Evolutionary conservation across 306 rosid genomes (phyloP).

Genomic region (Geum urbanum): DNA sequence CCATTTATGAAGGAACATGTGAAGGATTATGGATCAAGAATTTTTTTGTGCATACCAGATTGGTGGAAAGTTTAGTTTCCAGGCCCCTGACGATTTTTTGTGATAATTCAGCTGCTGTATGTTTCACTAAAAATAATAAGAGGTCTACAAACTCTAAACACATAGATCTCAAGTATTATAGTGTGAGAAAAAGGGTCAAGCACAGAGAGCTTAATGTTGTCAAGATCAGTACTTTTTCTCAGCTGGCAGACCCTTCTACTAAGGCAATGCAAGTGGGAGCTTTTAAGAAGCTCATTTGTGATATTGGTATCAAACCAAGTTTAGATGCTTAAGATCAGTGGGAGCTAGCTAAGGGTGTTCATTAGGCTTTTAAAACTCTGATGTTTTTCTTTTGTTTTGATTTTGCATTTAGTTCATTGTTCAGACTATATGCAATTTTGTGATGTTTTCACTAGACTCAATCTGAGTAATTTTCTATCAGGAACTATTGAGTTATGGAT

Average conservation of each 20-base stretch:
- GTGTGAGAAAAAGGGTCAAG: background rate
- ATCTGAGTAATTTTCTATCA: too few relatives aligned
- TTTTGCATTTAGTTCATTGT: too few relatives aligned
- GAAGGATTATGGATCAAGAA: background rate
- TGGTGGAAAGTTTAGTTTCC: background rate
- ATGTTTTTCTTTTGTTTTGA: too few relatives aligned
- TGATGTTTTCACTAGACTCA: too few relatives aligned
- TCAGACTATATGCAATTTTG: too few relatives aligned
- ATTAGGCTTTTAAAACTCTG: too few relatives aligned
- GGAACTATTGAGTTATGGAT: too few relatives aligned
- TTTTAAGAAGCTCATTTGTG: background rate
- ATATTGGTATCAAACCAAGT: too few relatives aligned
- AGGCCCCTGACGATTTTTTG: background rate
- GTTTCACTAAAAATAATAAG: background rate
- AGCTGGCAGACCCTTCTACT: background rate
- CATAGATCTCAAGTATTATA: background rate
- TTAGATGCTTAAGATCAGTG: too few relatives aligned
- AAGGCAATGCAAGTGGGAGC: background rate
- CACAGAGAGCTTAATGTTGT: background rate
- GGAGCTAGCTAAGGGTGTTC: too few relatives aligned
- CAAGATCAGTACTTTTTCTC: background rate
- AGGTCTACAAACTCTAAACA: background rate
- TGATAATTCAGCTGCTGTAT: background rate
- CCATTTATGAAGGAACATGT: background rate
- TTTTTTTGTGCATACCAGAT: background rate